Percentiles rank a stretch among this genome's conserved stretches.
Evolutionary conservation across 2,329 filamentous ascomycete species (phyloP).

Genomic region (Cucurbitaria berberidis): DNA sequence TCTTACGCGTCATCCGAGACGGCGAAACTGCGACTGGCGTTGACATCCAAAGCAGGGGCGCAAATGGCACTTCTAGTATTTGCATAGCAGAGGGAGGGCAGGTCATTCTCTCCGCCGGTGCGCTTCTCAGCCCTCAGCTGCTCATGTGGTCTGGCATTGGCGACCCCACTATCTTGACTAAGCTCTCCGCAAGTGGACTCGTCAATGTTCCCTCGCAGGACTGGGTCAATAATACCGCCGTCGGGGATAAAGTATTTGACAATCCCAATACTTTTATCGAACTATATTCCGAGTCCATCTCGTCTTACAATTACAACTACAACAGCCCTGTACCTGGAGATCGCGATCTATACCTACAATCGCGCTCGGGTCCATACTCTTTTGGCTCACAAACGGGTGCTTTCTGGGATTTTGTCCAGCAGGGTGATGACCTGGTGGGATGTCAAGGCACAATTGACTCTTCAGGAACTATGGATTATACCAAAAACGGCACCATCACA

Average conservation of each 20-base stretch:
- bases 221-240: conserved; percentile 59
- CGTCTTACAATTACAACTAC: conserved; percentile 59
- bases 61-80: conserved; percentile 37
- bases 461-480: conserved; percentile 52
- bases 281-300: conserved; percentile 50
- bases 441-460: conserved; percentile 62
- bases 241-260: conserved; percentile 61
- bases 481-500: conserved; percentile 56
- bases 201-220: conserved; percentile 44
- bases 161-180: conserved; percentile 24
- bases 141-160: conserved; percentile 51
- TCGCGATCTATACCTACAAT: conserved; percentile 54
- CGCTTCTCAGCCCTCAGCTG: conserved; percentile 46
- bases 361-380: conserved; percentile 59
- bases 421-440: conserved; percentile 53
- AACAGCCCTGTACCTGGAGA: conserved; percentile 52
- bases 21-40: conserved; percentile 53
- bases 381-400: conserved; percentile 61
- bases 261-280: conserved; percentile 64
- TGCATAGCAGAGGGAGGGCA: conserved; percentile 35
- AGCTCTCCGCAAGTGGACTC: conserved; percentile 46
- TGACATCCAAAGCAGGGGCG: conserved; percentile 44
- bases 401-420: conserved; percentile 59
- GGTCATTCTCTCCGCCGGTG: conserved; percentile 41
- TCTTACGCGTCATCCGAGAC: conserved; percentile 54